Base-by-base conservation (phyloP, 768 basidiomycete genomes). In the Pholiota microspora region DNA sequence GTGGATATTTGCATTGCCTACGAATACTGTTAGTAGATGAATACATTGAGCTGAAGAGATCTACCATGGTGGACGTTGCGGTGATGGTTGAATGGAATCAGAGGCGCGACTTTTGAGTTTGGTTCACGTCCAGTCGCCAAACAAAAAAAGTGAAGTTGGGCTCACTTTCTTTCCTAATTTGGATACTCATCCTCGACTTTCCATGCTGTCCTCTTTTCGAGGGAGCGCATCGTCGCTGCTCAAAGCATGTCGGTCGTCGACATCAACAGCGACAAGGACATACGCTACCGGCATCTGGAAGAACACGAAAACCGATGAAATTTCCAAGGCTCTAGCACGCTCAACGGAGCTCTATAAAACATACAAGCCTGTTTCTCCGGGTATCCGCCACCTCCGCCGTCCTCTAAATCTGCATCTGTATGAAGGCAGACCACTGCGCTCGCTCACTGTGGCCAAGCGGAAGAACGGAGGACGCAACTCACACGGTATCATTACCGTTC, bases 331-430 rank as follows among this genome's bases (percentile, higher is more conserved):
- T 12, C 75, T 86, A 53, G 69, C 78, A 2, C 77, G 85, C 51
- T 76, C 77, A 44, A 71, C 78, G 23, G 73, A 73, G 42, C 73
- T 86, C 51, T 93, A 86, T 79, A 94, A 94, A 73, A 92, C 86
- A 18, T 95, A 91, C 75, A 93, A 94, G 65, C 93, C 94, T 62
- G 77, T 93, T 53, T 84, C 91, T 0, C 93, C 93, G 1, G 84
- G 88, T 60, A 79, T 94, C 31, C 92, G 96, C 34, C 94, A 97
- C 68, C 81, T 95, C 40, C 81, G 83, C 28, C 84, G 88, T n/a
- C 90, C 92, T 2, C 73, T 92, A 48, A 87, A 89, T 59, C 78
- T 79, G 3, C 94, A 98, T 62, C 66, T 98, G 18, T 95, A 87
- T 74, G 77, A 84, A 59, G 94, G 97, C 25, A 75, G 85, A n/a